Conservation (phyloP, 768 basidiomycete species). For the Butyriboletus loyo region DNA sequence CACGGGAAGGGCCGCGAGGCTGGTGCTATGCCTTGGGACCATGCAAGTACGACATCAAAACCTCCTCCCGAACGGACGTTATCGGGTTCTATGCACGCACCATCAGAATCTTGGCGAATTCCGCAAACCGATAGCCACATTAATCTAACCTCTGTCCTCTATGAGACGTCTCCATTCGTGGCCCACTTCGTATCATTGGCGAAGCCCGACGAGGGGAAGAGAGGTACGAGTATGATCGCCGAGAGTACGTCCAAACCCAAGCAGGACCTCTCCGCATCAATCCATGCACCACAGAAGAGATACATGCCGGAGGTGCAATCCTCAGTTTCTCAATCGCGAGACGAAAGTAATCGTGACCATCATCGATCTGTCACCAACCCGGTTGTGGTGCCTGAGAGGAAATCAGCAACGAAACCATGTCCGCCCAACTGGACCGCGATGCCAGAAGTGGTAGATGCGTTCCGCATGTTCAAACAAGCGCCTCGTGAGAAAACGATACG, state of each 20-base stretch:
- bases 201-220: neutral
- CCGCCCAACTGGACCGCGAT: slow-evolving; percentile 17
- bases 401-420: neutral
- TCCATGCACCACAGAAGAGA: slow-evolving; percentile 8
- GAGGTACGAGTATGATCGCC: neutral
- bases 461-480: slow-evolving; percentile 11
- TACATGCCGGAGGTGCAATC: neutral
- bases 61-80: slow-evolving; percentile 4
- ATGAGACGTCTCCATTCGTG: neutral
- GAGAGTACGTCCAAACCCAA: neutral
- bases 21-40: neutral
- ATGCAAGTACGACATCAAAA: neutral
- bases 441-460: slow-evolving; percentile 17
- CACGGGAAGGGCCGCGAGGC: neutral
- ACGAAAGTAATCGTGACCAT: neutral
- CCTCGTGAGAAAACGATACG: slow-evolving; percentile 2
- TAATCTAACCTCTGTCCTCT: neutral
- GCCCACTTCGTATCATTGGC: neutral
- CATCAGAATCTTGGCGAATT: neutral
- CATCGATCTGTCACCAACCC: neutral
- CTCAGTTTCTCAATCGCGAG: neutral
- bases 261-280: slow-evolving; percentile 6
- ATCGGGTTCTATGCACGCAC: slow-evolving; percentile 16
- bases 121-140: neutral
- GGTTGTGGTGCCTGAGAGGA: neutral